Evolutionary conservation across 1,284 basidiomycete genomes (phyloP).

Genomic region (Puccinia novopanici): DNA sequence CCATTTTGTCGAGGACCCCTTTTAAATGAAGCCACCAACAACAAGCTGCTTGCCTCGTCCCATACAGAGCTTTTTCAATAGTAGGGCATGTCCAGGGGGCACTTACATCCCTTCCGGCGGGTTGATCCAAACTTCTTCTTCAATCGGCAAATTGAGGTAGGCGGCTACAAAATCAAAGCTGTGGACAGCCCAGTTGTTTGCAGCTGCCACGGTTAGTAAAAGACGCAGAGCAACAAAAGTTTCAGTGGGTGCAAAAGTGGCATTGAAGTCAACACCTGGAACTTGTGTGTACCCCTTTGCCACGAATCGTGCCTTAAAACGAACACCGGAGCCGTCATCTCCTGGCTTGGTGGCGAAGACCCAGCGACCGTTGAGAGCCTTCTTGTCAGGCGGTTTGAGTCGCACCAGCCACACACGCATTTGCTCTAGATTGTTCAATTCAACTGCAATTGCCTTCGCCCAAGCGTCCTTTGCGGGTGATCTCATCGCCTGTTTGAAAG

Average conservation of each 20-base stretch:
- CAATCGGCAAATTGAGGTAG: slow-evolving; percentile 16
- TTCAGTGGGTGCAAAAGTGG: no score
- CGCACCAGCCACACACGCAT: not conserved
- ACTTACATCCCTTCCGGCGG: slow-evolving; percentile 1
- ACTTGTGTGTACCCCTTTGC: slow-evolving; percentile 13
- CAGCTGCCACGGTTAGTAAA: no score
- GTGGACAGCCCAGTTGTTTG: no score
- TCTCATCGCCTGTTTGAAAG: not conserved
- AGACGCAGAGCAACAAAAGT: no score
- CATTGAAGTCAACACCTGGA: no score
- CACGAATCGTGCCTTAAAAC: not conserved
- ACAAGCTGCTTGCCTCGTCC: slow-evolving; percentile 14
- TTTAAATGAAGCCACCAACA: slow-evolving; percentile 37
- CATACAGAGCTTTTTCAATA: slow-evolving; percentile 18
- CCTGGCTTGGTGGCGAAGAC: no score
- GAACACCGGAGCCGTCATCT: not conserved
- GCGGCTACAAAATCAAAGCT: slow-evolving; percentile 34
- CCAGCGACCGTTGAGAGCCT: no score
- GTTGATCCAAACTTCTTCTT: slow-evolving; percentile 22
- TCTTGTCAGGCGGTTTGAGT: no score
- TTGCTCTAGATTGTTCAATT: not conserved
- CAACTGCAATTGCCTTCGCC: not conserved
- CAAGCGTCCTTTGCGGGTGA: not conserved
- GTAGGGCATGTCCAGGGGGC: not conserved
- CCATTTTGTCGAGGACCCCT: not conserved